These are phyloP conservation scores for Crepidotus variabilis DNA, from an alignment of 768 basidiomycete genomes.

Conservation along the genomic window DNA sequence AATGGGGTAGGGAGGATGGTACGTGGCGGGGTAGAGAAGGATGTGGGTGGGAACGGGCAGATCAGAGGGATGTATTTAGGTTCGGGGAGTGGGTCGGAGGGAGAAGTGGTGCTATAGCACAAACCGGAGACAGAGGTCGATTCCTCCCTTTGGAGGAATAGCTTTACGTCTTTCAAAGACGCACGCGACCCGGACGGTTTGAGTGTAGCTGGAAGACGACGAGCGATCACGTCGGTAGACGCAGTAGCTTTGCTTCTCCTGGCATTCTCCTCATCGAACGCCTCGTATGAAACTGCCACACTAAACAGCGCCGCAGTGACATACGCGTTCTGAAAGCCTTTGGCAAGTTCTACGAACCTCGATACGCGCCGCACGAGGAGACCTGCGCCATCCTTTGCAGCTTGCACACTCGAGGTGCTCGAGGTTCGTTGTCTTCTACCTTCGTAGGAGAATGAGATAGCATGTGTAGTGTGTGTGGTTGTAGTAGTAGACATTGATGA, in stretches of 20 bases:
- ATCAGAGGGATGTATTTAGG: constrained; percentile 40
- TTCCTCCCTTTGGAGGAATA: constrained; percentile 24
- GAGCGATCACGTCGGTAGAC: neutral
- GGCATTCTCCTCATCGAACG: constrained; percentile 14
- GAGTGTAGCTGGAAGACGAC: constrained; percentile 9
- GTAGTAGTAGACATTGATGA: constrained; percentile 9
- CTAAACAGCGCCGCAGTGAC: constrained; percentile 50
- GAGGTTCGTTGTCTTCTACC: constrained; percentile 14
- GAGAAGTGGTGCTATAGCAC: neutral
- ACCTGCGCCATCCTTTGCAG: constrained; percentile 17
- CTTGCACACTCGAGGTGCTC: constrained; percentile 16
- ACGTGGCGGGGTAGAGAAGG: constrained; percentile 13
- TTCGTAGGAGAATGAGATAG: constrained; percentile 14
- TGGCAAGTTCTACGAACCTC: constrained; percentile 48
- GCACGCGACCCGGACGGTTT: constrained; percentile 42
- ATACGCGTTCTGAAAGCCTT: constrained; percentile 55
- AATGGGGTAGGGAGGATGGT: constrained; percentile 28
- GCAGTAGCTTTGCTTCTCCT: neutral
- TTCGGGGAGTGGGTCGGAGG: constrained; percentile 10
- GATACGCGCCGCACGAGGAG: constrained; percentile 23
- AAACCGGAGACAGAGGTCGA: neutral
- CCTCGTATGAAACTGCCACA: constrained; percentile 26
- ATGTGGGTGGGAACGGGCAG: constrained; percentile 25
- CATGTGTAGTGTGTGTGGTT: constrained; percentile 3
- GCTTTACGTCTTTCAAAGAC: constrained; percentile 35